Evolutionary conservation across 148 eudicot species (phyloP), one percentile per base, ranked within the genome.

Genomic region (Beta vulgaris): DNA sequence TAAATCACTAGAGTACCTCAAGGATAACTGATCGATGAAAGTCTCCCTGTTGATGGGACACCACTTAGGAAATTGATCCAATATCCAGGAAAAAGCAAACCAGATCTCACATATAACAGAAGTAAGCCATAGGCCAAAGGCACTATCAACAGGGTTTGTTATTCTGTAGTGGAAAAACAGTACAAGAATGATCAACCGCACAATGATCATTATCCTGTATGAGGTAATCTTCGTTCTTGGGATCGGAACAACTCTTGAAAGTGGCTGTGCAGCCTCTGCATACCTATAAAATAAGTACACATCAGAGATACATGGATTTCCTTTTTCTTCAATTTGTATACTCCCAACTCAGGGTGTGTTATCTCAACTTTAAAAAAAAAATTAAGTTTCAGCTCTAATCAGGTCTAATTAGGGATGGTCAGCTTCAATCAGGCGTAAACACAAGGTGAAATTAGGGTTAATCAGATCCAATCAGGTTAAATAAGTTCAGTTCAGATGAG

Each of bases 21-120:
- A 86, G 6, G 98, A 91, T 15, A 96, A 77, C 68, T 91, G 81
- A 76, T 96, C 99, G 44, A 83, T 77, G 76, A 68, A 96, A 32
- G 99, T 90, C 63, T 85, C 90, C 72, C 99, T 72, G 58, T 87
- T 92, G 65, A 96, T 77, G 13, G 99, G 99, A 68, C 44, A 87
- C 99, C 99, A 96, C 74, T 96, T 96, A 48, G 98, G 99, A 81
- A 96, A 96, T 86, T 96, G 99, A 89, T 96, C 99, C 82, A 96
- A 84, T 21, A 96, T 82, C 99, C 99, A 96, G 31, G 99, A 92
- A 54, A 96, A 77, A 49, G 97, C 99, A 75, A 92, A 96, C 99
- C 99, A 96, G 70, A 96, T 86, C 95, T 96, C 99, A 83, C 99
- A 96, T 71, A 96, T 91, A 72, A 96, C 98, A 78, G 99, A 92